Base-by-base conservation (phyloP, 441 rosid species). In the Breynia disticha region DNA sequence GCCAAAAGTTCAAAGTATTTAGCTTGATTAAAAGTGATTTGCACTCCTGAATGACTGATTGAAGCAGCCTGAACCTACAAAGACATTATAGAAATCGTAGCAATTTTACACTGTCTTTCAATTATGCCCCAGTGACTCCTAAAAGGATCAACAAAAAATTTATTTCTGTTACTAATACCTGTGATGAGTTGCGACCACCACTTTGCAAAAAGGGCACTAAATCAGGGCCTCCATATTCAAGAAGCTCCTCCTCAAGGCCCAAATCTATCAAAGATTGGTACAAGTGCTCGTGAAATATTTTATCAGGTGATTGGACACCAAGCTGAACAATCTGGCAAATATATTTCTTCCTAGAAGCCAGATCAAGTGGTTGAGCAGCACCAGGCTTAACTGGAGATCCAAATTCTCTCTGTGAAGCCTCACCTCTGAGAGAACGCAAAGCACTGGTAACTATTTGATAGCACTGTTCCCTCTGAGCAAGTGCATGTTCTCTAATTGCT, bases 151-250 rank as follows among this genome's bases (percentile, higher is more conserved):
- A n/a, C 41, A 50, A 64, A 48, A 11, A 54, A 61, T 48, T 48
- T 22, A 11, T 4, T 18, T 45, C 55, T 57, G 35, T 11, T 56
- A 60, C n/a, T 61, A 88, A 97, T 91, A 86, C 90, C 64, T 74
- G 84, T 24, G 68, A 66, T 52, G 83, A 67, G 57, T 75, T 80
- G 51, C 82, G 75, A 64, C 84, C 93, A 48, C 84, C 90, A 73
- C 67, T 81, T 68, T 84, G 96, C 46, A 93, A 77, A 72, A 93
- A 93, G 60, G 97, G 97, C 68, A 89, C 84, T 73, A 93, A 81
- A 76, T 88, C 98, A n/a, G 93, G 85, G 56, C 98, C 98, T 64
- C 96, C 98, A 56, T 76, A 93, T 76, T 93, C 99, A 70, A 86
- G 63, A 35, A 93, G 80, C 80, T 93, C 96, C 64, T 86, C 67